phyloP scores from a whole-genome alignment of 2,329 filamentous ascomycete species.

The Domatiomyces globalis region DNA sequence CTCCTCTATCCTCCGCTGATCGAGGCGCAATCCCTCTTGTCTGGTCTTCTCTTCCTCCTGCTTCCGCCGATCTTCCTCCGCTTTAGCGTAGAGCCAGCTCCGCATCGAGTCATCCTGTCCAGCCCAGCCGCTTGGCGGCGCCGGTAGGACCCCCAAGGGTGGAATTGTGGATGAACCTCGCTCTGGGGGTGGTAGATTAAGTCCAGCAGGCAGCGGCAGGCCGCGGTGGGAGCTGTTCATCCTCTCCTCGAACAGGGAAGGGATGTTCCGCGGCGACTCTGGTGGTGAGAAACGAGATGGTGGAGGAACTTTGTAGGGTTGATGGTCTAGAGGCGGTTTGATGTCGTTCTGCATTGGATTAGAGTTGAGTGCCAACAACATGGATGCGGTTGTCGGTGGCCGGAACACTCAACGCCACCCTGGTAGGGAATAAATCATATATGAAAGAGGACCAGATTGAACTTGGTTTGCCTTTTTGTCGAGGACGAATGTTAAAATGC shows the following conservation, averaged over 20 bases:
- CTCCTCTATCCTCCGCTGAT: constrained; percentile 59
- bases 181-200: constrained; percentile 17
- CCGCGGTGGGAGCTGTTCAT: constrained; percentile 60
- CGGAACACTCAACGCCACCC: background rate
- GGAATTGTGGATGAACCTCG: constrained; percentile 17
- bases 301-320: constrained; percentile 25
- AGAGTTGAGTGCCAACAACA: constrained; percentile 39
- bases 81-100: constrained; percentile 55
- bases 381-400: constrained; percentile 19
- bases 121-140: constrained; percentile 52
- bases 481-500: background rate
- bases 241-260: constrained; percentile 19
- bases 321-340: constrained; percentile 37
- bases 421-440: background rate
- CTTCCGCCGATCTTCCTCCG: constrained; percentile 57
- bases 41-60: constrained; percentile 59
- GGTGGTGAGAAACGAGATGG: constrained; percentile 30
- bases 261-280: constrained; percentile 23
- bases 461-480: background rate
- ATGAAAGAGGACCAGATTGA: background rate
- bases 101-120: constrained; percentile 57
- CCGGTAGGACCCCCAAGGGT: constrained; percentile 43
- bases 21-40: constrained; percentile 51
- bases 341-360: constrained; percentile 31
- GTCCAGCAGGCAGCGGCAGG: constrained; percentile 48